phyloP scores from a whole-genome alignment of 345 rosid species.

The Brassica nigra region DNA sequence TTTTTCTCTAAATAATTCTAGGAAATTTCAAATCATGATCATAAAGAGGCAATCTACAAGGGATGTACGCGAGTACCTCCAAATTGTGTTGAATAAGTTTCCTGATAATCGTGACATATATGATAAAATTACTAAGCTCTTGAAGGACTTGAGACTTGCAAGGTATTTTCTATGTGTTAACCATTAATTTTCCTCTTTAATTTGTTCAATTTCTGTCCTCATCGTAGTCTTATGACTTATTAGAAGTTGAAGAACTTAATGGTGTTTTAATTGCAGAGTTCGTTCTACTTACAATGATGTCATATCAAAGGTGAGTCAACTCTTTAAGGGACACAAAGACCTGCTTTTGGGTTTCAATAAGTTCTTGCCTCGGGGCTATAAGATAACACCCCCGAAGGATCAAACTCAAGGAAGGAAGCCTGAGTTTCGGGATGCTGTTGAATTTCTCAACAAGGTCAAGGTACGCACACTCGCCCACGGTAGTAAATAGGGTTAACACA shows the following conservation, averaged over 20 bases:
- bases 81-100: background rate
- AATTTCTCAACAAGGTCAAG: slow-evolving; percentile 77
- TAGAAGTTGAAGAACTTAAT: background rate
- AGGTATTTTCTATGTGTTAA: background rate
- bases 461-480: slow-evolving; percentile 31
- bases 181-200: background rate
- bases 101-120: background rate
- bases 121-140: background rate
- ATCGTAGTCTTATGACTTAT: background rate
- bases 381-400: background rate
- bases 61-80: background rate
- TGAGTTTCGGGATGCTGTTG: slow-evolving; percentile 52
- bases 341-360: background rate
- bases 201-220: background rate
- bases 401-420: background rate
- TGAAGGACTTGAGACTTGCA: background rate
- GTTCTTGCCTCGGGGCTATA: background rate
- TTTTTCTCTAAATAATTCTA: background rate
- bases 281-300: background rate
- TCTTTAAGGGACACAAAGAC: background rate
- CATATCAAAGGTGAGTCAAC: background rate
- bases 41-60: background rate
- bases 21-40: background rate
- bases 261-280: background rate
- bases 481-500: background rate